phyloP scores from a whole-genome alignment of 176 grass and related monocot species.

The Avena atlantica region DNA sequence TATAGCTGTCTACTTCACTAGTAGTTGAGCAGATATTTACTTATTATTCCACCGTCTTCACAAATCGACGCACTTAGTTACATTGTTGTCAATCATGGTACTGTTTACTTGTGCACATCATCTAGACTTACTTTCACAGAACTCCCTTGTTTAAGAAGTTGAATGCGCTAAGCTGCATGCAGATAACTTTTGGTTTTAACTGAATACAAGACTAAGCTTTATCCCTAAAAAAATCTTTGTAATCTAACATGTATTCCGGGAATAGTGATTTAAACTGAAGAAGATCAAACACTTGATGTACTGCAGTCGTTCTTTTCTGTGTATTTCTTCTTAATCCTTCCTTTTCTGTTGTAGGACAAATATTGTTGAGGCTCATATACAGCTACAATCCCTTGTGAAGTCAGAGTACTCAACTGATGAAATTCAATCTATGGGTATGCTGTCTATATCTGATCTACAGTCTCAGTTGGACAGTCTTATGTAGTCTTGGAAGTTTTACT shows the following conservation, averaged over 20 bases:
- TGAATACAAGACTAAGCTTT: neutral
- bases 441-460: slow-evolving; percentile 72
- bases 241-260: neutral
- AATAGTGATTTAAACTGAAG: neutral
- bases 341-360: slow-evolving; percentile 62
- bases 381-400: slow-evolving; percentile 78
- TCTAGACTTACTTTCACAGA: neutral
- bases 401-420: slow-evolving; percentile 85
- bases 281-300: neutral
- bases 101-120: neutral
- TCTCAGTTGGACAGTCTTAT: slow-evolving; percentile 77
- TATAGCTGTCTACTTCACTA: neutral
- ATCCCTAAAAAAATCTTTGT: neutral
- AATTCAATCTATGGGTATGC: slow-evolving; percentile 68
- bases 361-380: slow-evolving; percentile 91
- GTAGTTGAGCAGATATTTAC: slow-evolving; percentile 14
- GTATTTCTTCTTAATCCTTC: slow-evolving; percentile 15
- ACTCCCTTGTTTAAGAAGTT: slow-evolving; percentile 5
- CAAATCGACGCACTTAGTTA: neutral
- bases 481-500: slow-evolving; percentile 46
- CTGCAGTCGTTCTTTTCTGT: neutral
- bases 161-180: neutral
- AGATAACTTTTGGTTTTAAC: too few relatives aligned
- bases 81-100: slow-evolving; percentile 4
- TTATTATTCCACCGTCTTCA: neutral